Base-by-base conservation (phyloP, 2,329 filamentous ascomycete genomes). In the Exutisphaerella laricina region DNA sequence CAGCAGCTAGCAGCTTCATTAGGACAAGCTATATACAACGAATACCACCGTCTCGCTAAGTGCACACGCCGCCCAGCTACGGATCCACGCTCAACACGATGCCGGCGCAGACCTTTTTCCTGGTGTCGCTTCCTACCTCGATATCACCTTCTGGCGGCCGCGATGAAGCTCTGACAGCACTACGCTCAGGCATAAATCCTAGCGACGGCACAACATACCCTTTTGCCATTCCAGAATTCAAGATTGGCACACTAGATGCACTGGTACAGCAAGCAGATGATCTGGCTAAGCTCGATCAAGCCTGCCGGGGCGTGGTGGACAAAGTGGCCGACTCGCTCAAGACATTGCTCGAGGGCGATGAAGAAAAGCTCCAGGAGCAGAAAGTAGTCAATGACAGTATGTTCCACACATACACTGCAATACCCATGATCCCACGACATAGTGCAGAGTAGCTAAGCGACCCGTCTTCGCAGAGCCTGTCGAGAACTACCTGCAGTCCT, bases 201-300 rank as follows among this genome's bases (percentile, higher is more conserved):
- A 86, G 94, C 58, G 82, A 85, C 65, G 88, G 85, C 62, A 79
- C 77, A 39, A 83, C 88, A 33, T 71, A 80, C 39, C 80, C 82
- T 2, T 96, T 97, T 63, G 71, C 78, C 43, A 84, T 97, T 51
- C 92, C 92, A 14, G 84, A 88, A 53, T 96, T 98, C 77, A 98
- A 97, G 73, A 94, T 98, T 65, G 92, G 92, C 45, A 96, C 92
- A 0, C 77, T 98, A 26, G 92, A 98, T 70, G 88, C 85, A 28
- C 75, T 98, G 45, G 88, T 98, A 32, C 87, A 95, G 69, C 90
- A 98, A 68, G 92, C 92, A 43, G 92, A 98, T 62, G 92, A 97
- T 61, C 74, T 98, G 41, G 77, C 82, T 46, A 97, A 96, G 78
- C 80, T 97, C 39, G 87, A 94, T 55, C 66, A 75, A 25, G 76